These are phyloP conservation scores for Ganoderma lingzhi DNA, from an alignment of 1,284 basidiomycete genomes.

Conservation along the genomic window DNA sequence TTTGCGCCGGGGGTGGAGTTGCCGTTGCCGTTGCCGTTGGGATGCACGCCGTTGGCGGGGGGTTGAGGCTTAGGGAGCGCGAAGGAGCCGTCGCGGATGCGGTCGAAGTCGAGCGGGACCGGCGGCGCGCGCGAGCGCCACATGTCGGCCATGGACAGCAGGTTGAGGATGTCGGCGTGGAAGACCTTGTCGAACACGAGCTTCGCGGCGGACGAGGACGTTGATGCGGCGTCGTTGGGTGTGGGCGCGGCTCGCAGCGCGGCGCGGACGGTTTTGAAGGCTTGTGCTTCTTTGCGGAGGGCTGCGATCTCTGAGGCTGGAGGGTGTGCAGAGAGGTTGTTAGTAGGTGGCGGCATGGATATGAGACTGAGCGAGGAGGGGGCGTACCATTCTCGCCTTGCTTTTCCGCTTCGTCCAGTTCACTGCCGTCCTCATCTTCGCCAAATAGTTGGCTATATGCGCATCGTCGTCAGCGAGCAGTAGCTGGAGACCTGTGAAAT, in stretches of 20 bases:
- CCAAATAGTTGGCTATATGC: slow-evolving; percentile 92
- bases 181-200: slow-evolving; percentile 93
- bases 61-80: slow-evolving; percentile 41
- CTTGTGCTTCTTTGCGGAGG: slow-evolving; percentile 88
- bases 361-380: background rate
- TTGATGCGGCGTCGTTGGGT: slow-evolving; percentile 39
- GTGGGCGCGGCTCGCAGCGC: slow-evolving; percentile 59
- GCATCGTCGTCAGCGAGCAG: background rate
- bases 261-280: slow-evolving; percentile 83
- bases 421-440: slow-evolving; percentile 82
- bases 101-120: slow-evolving; percentile 82
- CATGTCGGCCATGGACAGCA: slow-evolving; percentile 98
- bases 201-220: slow-evolving; percentile 63
- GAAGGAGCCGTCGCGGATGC: slow-evolving; percentile 72
- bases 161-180: slow-evolving; percentile 85
- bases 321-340: background rate
- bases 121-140: slow-evolving; percentile 92
- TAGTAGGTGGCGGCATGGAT: background rate
- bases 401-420: slow-evolving; percentile 87
- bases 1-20: slow-evolving; percentile 27
- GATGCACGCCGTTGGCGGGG: slow-evolving; percentile 28
- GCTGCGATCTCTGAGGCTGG: slow-evolving; percentile 92
- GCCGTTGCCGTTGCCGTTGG: slow-evolving; percentile 32
- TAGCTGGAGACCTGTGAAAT: too few relatives aligned
- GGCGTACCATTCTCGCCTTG: slow-evolving; percentile 86